Percentiles rank a stretch among this genome's conserved stretches.
phyloP scores from a whole-genome alignment of 2,329 filamentous ascomycete genomes.

The Pseudogymnoascus verrucosus region DNA sequence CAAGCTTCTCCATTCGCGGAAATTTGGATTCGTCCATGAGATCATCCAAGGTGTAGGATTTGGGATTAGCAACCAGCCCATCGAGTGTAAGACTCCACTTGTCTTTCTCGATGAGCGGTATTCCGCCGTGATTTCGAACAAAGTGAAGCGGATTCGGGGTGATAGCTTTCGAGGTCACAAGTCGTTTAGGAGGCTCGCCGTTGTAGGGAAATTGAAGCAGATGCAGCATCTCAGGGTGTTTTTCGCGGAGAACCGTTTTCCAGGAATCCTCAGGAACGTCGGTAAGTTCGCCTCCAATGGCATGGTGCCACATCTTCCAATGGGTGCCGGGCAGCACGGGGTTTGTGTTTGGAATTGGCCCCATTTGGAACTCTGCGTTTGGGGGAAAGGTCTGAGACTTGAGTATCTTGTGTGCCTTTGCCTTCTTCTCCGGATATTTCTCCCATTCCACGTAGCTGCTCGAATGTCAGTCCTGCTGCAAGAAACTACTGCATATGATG shows the following conservation, averaged over 20 bases:
- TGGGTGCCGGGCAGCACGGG: constrained; percentile 47
- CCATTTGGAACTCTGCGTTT: constrained; percentile 47
- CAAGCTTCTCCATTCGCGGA: constrained; percentile 48
- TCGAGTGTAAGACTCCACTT: constrained; percentile 47
- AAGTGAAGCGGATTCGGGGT: constrained; percentile 58
- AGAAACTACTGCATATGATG: background rate
- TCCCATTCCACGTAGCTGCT: constrained; percentile 58
- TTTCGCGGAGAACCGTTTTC: constrained; percentile 47
- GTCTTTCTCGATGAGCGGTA: constrained; percentile 54
- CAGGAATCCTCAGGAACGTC: constrained; percentile 50
- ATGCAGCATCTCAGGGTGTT: constrained; percentile 53
- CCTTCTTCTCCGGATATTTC: constrained; percentile 60
- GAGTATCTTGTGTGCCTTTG: constrained; percentile 47
- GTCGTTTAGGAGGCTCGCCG: constrained; percentile 51
- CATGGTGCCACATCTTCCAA: constrained; percentile 52
- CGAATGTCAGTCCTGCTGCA: constrained; percentile 3
- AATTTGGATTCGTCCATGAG: constrained; percentile 53
- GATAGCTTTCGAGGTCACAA: constrained; percentile 46
- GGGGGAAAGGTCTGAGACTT: constrained; percentile 38
- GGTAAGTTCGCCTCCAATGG: constrained; percentile 38
- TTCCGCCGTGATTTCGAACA: constrained; percentile 64
- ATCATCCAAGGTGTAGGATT: constrained; percentile 48
- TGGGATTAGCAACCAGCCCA: constrained; percentile 52
- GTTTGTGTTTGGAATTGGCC: constrained; percentile 47
- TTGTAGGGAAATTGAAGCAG: constrained; percentile 58